phyloP scores from a whole-genome alignment of 306 rosid genomes.

The Mimosa bimucronata region DNA sequence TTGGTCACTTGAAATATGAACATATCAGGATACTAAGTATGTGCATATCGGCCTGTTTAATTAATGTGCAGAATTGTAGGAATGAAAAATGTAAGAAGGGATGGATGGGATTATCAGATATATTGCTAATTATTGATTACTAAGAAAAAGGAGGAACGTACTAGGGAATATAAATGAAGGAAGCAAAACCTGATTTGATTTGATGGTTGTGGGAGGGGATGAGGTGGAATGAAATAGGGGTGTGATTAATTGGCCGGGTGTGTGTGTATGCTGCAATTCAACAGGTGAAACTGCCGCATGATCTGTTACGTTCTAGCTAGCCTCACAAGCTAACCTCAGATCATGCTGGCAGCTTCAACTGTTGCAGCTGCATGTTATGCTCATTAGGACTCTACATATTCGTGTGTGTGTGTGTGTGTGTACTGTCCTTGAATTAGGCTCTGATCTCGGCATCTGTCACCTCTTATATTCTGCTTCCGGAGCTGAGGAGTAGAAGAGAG shows the following conservation, averaged over 20 bases:
- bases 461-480: constrained; percentile 6
- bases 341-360: constrained; percentile 99
- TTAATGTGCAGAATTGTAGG: too few relatives aligned
- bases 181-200: constrained; percentile 16
- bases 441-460: not conserved
- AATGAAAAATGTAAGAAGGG: too few relatives aligned
- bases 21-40: too few relatives aligned
- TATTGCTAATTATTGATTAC: not conserved
- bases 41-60: too few relatives aligned
- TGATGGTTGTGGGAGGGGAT: not conserved
- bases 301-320: constrained; percentile 67
- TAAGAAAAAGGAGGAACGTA: not conserved
- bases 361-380: constrained; percentile 50
- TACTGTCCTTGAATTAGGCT: not conserved
- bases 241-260: too few relatives aligned
- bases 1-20: constrained; percentile 10
- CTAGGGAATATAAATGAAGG: not conserved
- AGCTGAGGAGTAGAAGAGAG: constrained; percentile 34
- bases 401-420: too few relatives aligned
- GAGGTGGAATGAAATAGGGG: constrained; percentile 4
- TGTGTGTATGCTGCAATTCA: constrained; percentile 60
- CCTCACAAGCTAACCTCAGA: constrained; percentile 55
- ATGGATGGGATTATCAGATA: too few relatives aligned
- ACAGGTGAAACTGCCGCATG: constrained; percentile 82
- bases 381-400: not conserved